phyloP scores from a whole-genome alignment of 1,284 basidiomycete species.

The Phlebopus sp. region DNA sequence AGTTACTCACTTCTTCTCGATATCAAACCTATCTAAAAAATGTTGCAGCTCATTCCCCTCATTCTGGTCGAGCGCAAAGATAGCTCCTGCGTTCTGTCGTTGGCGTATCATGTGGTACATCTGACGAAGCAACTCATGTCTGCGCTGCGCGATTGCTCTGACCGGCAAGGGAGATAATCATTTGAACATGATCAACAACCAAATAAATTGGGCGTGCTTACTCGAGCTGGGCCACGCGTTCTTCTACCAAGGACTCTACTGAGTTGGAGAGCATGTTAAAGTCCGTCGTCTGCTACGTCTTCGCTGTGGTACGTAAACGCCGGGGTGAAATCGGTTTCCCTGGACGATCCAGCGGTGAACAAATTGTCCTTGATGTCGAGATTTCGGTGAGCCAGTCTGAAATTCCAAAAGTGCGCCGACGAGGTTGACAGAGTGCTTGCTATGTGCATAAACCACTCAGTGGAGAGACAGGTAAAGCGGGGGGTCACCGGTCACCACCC shows the following conservation, averaged over 20 bases:
- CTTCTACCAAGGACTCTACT: constrained; percentile 35
- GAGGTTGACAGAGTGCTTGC: too few species aligned
- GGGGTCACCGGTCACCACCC: too few species aligned
- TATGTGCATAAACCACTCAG: too few species aligned
- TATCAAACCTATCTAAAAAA: constrained; percentile 55
- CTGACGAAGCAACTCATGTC: constrained; percentile 65
- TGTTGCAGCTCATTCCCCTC: constrained; percentile 37
- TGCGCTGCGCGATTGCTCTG: constrained; percentile 57
- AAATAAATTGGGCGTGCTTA: constrained; percentile 22
- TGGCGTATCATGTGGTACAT: constrained; percentile 62
- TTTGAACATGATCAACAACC: not conserved
- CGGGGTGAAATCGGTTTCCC: not conserved
- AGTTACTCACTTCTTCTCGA: constrained; percentile 40
- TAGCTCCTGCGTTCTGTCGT: constrained; percentile 42
- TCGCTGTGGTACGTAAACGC: not conserved
- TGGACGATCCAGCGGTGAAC: not conserved
- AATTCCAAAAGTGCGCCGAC: not conserved
- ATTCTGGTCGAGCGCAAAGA: constrained; percentile 37
- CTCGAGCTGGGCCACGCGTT: constrained; percentile 40
- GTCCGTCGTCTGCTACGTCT: constrained; percentile 5
- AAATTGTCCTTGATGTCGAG: constrained; percentile 4
- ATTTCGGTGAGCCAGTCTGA: constrained; percentile 3
- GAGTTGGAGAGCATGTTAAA: constrained; percentile 23
- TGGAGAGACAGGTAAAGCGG: not conserved
- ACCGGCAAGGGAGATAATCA: not conserved